Percentiles rank a stretch among this genome's conserved stretches.
These are phyloP conservation scores for Magnusiomyces tetraspermus DNA, from an alignment of 1,139 yeast genomes.

Conservation along the genomic window DNA sequence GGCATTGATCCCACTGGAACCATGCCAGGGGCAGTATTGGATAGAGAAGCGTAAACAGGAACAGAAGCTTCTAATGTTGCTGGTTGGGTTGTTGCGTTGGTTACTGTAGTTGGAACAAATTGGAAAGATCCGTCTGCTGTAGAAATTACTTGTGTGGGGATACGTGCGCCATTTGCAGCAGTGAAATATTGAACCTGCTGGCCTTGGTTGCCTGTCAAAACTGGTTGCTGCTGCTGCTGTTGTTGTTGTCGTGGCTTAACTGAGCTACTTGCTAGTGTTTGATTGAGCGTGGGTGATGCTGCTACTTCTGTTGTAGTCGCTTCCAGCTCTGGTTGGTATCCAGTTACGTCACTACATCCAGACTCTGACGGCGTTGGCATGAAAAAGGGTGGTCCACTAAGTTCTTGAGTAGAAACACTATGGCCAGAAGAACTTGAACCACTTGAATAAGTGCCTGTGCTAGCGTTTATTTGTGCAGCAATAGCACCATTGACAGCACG, in stretches of 20 bases:
- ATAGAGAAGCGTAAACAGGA: not conserved
- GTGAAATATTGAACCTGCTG: not conserved
- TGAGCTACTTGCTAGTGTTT: not conserved
- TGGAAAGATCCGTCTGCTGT: not conserved
- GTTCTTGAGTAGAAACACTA: slow-evolving; percentile 1
- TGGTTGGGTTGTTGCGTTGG: not conserved
- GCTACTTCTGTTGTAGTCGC: slow-evolving; percentile 1
- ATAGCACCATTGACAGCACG: not conserved
- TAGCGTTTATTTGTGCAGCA: slow-evolving; percentile 1
- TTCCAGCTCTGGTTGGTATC: slow-evolving; percentile 6
- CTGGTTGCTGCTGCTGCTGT: not conserved
- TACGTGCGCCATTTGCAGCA: not conserved
- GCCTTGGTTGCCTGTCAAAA: not conserved
- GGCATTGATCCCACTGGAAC: not conserved
- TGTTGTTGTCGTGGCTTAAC: not conserved
- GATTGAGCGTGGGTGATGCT: slow-evolving; percentile 1
- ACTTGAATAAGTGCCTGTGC: not conserved
- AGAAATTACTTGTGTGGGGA: not conserved
- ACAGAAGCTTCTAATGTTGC: not conserved
- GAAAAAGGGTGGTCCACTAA: slow-evolving; percentile 14
- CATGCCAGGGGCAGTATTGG: not conserved
- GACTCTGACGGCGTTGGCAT: slow-evolving; percentile 28
- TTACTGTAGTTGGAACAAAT: not conserved
- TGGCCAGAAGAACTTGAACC: not conserved
- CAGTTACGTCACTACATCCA: slow-evolving; percentile 20